These are phyloP conservation scores for Thermomucor indicae-seudaticae DNA, from an alignment of 371 early-diverging fungal genomes.

Conservation along the genomic window DNA sequence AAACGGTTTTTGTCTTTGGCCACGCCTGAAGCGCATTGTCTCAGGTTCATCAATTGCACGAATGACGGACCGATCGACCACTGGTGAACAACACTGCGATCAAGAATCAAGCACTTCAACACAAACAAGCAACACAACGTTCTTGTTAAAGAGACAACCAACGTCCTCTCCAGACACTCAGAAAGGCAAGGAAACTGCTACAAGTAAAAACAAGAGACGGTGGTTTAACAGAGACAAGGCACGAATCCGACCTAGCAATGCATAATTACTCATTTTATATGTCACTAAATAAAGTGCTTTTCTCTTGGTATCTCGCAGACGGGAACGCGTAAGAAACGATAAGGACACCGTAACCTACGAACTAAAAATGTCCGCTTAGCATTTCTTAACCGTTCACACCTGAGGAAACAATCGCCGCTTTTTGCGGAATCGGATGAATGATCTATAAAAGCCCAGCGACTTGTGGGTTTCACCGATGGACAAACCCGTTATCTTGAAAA, in stretches of 20 bases:
- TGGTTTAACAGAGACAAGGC: too few relatives aligned
- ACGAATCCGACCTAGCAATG: too few relatives aligned
- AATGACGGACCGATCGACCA: too few relatives aligned
- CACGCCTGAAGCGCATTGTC: neutral
- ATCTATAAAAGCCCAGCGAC: neutral
- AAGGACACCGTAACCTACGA: slow-evolving; percentile 11
- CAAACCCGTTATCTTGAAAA: neutral
- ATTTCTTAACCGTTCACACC: slow-evolving; percentile 28
- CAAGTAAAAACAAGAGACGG: too few relatives aligned
- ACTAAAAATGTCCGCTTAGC: slow-evolving; percentile 42
- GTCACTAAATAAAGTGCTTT: neutral
- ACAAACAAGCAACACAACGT: too few relatives aligned
- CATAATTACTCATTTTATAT: slow-evolving; percentile 6
- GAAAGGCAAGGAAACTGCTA: too few relatives aligned
- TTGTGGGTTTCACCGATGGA: slow-evolving; percentile 1
- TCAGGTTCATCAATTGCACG: neutral
- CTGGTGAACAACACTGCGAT: too few relatives aligned
- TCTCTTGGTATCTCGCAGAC: slow-evolving; percentile 44
- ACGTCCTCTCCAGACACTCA: too few relatives aligned
- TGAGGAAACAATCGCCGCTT: neutral
- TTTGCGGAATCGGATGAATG: slow-evolving; percentile 1
- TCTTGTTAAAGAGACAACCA: too few relatives aligned
- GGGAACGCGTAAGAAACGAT: slow-evolving; percentile 47
- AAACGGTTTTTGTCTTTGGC: slow-evolving; percentile 1
- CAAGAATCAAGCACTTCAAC: too few relatives aligned